These are phyloP conservation scores for Arctium minus DNA, from an alignment of 129 eudicot species.

Conservation along the genomic window DNA sequence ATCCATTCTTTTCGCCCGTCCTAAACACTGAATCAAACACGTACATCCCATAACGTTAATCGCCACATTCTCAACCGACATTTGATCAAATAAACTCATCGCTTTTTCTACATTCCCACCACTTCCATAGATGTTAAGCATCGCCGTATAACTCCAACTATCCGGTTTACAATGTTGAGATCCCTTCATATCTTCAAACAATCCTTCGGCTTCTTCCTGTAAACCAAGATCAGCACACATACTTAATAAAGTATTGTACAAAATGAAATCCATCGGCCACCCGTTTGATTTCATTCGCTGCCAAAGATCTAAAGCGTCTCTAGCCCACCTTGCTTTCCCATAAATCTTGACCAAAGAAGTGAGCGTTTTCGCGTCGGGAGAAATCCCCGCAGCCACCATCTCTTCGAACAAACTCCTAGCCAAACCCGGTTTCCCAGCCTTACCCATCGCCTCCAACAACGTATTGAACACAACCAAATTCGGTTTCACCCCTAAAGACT, in stretches of 20 bases:
- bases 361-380: conserved; percentile 58
- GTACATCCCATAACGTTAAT: conserved; percentile 69
- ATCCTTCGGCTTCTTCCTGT: conserved; percentile 59
- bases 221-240: conserved; percentile 79
- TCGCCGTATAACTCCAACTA: conserved; percentile 73
- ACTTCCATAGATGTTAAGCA: conserved; percentile 64
- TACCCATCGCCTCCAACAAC: conserved; percentile 64
- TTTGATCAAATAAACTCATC: conserved; percentile 55
- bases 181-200: conserved; percentile 64
- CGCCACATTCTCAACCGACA: conserved; percentile 43
- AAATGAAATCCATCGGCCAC: conserved; percentile 65
- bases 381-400: conserved; percentile 55
- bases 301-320: conserved; percentile 65
- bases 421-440: conserved; percentile 61
- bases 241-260: conserved; percentile 62
- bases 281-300: conserved; percentile 57
- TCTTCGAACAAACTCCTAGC: conserved; percentile 65
- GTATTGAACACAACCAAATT: conserved; percentile 64
- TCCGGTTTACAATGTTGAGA: conserved; percentile 47
- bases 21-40: conserved; percentile 71
- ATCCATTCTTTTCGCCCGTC: conserved; percentile 50
- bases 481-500: conserved; percentile 53
- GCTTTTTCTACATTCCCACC: conserved; percentile 65
- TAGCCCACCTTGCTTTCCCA: conserved; percentile 68
- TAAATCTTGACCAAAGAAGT: conserved; percentile 62